Evolutionary conservation across 305 asterid genomes (phyloP), one percentile per base, ranked within the genome.

Genomic region (Plantago coronopus): DNA sequence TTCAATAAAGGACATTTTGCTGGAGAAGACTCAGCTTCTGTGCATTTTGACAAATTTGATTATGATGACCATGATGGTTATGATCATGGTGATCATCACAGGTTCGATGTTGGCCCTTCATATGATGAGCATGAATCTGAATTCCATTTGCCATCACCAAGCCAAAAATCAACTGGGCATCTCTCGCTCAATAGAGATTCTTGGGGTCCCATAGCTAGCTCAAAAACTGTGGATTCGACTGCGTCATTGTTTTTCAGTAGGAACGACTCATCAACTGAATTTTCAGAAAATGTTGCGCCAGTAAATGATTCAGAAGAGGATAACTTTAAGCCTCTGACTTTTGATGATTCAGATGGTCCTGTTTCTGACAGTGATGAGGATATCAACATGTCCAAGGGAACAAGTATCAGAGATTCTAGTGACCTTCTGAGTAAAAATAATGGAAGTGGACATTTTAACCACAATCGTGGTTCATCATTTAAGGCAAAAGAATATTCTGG

Each of bases 271-370:
- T 67, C 69, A 25, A 62, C 68, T 40, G 81, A 69, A 58, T 76
- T 67, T 55, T 61, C 79, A 34, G 83, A 65, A 57, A 74, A 49
- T 34, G 48, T 67, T 61, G 19, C 68, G 20, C n/a, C 73, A 49
- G 50, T 17, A 44, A 70, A 72, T 66, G 72, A 67, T 65, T 63
- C 78, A 31, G 69, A 65, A 67, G 63, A 27, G 55, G 79, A 82
- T 71, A 59, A 58, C 54, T 37, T 63, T 20, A 69, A 42, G 70
- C 64, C 83, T 15, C 74, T 51, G 69, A 65, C 63, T 16, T 90
- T 74, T 69, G 96, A 87, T 71, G 81, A 79, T 67, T 77, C 89
- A 34, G 89, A 83, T 74, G 80, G 76, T 44, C 48, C 47, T 58
- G 45, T 61, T 73, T 83, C 83, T 51, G 93, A 80, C 59, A 73